Evolutionary conservation across 1,284 basidiomycete genomes (phyloP).

Genomic region (Inonotus hispidus): DNA sequence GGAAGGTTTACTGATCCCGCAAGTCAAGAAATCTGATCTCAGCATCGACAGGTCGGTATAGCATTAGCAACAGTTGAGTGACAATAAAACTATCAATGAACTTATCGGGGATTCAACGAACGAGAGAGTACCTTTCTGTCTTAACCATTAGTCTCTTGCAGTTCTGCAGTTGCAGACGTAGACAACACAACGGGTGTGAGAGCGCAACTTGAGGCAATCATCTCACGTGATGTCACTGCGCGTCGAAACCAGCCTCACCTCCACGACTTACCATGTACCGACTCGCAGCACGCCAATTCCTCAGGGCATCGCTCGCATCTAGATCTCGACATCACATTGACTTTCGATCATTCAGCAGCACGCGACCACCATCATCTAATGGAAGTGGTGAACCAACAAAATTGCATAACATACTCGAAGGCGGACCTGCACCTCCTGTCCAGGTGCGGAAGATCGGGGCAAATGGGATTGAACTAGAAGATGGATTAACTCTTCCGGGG

Average conservation of each 20-base stretch:
- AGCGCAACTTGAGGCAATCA: no score
- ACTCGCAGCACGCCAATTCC: background rate
- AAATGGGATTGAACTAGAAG: constrained; percentile 59
- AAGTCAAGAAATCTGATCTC: background rate
- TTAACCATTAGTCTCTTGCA: no score
- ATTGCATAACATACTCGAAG: constrained; percentile 70
- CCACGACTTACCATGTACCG: constrained; percentile 4
- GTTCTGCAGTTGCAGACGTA: no score
- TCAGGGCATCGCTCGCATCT: background rate
- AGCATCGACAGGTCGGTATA: background rate
- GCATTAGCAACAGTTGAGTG: no score
- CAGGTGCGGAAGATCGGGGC: constrained; percentile 60
- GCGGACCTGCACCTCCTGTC: constrained; percentile 61
- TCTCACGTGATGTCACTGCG: no score
- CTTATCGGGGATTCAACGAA: no score
- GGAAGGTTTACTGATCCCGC: background rate
- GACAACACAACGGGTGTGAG: no score
- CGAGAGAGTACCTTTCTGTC: no score
- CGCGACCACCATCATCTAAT: background rate
- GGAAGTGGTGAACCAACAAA: constrained; percentile 8
- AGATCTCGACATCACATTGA: background rate
- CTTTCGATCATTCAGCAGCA: background rate
- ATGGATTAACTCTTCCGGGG: constrained; percentile 73
- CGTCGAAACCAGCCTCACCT: no score
- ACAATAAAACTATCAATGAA: no score